Percentiles rank a stretch among this genome's conserved stretches.
Conservation (phyloP, 768 basidiomycete species). For the Lentinula guzmanii region DNA sequence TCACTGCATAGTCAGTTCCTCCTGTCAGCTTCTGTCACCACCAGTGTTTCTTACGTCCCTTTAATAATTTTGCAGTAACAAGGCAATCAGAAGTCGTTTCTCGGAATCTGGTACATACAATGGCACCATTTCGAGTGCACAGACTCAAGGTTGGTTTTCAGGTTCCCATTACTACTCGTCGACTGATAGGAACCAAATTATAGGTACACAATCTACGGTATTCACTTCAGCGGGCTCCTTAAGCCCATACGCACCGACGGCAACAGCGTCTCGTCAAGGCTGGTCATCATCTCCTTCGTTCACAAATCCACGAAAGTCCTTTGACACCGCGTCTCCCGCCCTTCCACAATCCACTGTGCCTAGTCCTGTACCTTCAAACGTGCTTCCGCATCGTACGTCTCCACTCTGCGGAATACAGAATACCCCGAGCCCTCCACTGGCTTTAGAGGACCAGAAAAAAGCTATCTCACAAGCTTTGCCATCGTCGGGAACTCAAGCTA, state of each 20-base stretch:
- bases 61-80: constrained; percentile 18
- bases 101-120: neutral
- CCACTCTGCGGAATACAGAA: neutral
- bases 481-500: neutral
- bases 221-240: neutral
- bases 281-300: constrained; percentile 7
- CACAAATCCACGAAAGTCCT: neutral
- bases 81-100: constrained; percentile 17
- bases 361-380: neutral
- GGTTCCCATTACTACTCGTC: too few relatives aligned
- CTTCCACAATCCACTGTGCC: neutral
- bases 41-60: constrained; percentile 7
- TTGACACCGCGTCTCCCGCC: neutral
- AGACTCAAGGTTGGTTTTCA: neutral
- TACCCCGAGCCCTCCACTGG: neutral
- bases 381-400: neutral
- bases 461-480: neutral
- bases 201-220: neutral
- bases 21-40: neutral
- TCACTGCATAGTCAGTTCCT: constrained; percentile 45
- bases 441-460: neutral
- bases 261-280: neutral
- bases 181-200: neutral
- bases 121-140: neutral
- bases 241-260: neutral